Evolutionary conservation across 768 basidiomycete genomes (phyloP), one percentile per base, ranked within the genome.

Genomic region (Serendipita sp.): DNA sequence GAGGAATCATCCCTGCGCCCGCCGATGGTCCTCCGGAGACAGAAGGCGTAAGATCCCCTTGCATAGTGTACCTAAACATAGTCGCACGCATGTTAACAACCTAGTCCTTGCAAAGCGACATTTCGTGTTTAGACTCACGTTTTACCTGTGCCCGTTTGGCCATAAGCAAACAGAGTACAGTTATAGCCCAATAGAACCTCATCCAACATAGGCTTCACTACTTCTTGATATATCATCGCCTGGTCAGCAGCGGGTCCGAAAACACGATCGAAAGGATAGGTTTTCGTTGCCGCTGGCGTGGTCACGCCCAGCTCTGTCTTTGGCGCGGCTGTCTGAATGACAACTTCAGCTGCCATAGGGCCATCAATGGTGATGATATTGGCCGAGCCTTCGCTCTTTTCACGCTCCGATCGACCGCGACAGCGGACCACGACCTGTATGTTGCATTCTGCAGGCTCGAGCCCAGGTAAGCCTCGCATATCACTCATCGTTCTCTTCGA

Each of bases 221-320:
- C 95, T 63, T 96, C 88, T 65, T 91, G 83, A 73, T 95, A 99
- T 10, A 99, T 81, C 81, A 91, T 82, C 24, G 88, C 85, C 72
- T 99, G 96, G 72, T 95, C 92, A 28, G 94, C 94, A 73, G 96
- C 93, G 18, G 94, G 92, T 2, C 96, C 95, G 76, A 96, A 97
- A 4, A 96, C 96, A 32, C 88, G 78, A 74, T 97, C 94, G 73
- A 96, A 99, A 2, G 89, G 86, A 74, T 97, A 99, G 1, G 90
- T 95, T 63, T 88, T 78, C 2, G 85, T 83, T 10, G 87, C 87
- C 28, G 89, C 81, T n/a, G 85, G 76, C 3, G 83, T 84, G 11
- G 88, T 78, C 48, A 90, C 70, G n/a, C 89, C 89, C 3, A 92
- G 73, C 65, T 82, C 86, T 2, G 86, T 85, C 1, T 81, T 73